Evolutionary conservation across 306 rosid species (phyloP).

Genomic region (Malus asiatica): DNA sequence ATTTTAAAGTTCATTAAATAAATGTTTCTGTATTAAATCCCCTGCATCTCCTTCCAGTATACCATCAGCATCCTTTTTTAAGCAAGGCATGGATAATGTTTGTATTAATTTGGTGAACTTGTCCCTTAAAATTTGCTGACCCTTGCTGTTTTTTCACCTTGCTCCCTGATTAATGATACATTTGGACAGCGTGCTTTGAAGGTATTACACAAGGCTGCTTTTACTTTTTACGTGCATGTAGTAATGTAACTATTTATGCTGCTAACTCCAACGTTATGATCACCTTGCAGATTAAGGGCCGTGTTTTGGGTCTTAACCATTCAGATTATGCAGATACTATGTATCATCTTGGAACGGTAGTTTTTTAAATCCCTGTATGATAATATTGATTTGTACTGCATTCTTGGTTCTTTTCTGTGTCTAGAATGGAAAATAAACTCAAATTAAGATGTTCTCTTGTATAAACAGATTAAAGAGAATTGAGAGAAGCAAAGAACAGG

Average conservation of each 20-base stretch:
- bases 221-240: background rate
- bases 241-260: background rate
- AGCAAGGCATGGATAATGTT: background rate
- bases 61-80: background rate
- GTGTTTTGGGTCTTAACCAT: conserved; percentile 72
- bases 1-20: background rate
- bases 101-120: too few species aligned
- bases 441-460: background rate
- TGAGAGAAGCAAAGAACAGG: background rate
- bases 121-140: background rate
- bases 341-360: conserved; percentile 89
- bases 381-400: background rate
- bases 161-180: conserved; percentile 10
- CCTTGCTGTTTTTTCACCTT: conserved; percentile 15
- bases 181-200: conserved; percentile 70
- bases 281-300: conserved; percentile 56
- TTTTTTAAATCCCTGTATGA: conserved; percentile 15
- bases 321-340: conserved; percentile 73
- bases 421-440: background rate
- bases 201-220: conserved; percentile 39
- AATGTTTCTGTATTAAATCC: background rate
- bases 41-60: background rate
- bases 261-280: conserved; percentile 7
- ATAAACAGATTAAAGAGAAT: background rate
- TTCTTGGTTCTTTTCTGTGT: background rate